Evolutionary conservation across 306 rosid species (phyloP).

Genomic region (Echinosophora koreensis): DNA sequence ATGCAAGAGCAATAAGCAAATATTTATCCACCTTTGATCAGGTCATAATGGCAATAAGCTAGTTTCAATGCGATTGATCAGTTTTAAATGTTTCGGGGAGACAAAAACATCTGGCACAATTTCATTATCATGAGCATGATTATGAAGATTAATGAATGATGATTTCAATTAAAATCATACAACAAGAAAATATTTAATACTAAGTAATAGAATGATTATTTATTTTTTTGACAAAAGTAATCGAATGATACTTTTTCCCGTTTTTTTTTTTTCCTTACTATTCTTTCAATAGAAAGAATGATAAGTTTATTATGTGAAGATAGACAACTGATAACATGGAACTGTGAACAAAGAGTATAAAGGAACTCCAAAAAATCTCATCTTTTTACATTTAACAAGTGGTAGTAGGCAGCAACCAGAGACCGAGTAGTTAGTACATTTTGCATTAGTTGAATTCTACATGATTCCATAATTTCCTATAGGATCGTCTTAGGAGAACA

Average conservation of each 20-base stretch:
- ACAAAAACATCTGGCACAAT: neutral
- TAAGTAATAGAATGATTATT: neutral
- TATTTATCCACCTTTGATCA: conserved; percentile 6
- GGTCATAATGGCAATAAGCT: conserved; percentile 1
- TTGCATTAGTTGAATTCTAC: neutral
- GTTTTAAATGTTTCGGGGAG: neutral
- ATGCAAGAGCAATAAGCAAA: conserved; percentile 18
- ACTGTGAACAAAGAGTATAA: neutral
- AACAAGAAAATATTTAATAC: neutral
- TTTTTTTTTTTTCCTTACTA: too few species aligned
- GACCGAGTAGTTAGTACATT: neutral
- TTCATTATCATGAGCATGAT: neutral
- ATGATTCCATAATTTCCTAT: neutral
- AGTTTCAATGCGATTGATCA: neutral
- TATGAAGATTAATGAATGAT: neutral
- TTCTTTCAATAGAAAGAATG: neutral
- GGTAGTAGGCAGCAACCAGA: neutral
- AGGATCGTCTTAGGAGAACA: neutral
- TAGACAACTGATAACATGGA: conserved; percentile 6
- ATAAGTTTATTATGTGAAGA: conserved; percentile 4
- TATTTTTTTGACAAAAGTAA: too few species aligned
- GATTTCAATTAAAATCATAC: neutral
- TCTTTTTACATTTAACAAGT: neutral
- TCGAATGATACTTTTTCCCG: neutral
- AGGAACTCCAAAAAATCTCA: neutral